Evolutionary conservation across 306 rosid species (phyloP), one percentile per base, ranked within the genome.

Genomic region (Cicer bijugum): DNA sequence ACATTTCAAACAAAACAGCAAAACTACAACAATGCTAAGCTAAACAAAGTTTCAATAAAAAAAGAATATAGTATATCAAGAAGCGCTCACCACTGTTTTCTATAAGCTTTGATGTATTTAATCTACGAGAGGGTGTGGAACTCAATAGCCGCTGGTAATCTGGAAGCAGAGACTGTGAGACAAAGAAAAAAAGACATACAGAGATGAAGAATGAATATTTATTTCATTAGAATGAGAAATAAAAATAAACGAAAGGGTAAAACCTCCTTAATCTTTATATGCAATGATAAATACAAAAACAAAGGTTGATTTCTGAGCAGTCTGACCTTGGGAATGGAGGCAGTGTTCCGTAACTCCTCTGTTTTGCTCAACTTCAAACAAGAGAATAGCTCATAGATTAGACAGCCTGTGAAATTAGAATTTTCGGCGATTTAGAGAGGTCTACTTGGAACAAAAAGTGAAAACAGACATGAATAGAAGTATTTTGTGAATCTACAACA

Each of bases 61-160:
- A 53, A 42, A 38, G 52, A 67, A 14, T 61, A 69, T 5, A 74
- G 52, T 51, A 60, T 42, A 56, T 78, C 72, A 53, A 39, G 35
- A 75, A 75, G 42, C 61, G 76, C 93, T 85, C 85, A 95, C 99
- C 97, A 80, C 96, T 86, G 70, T 91, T 95, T 82, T 95, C 99
- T 58, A 95, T 82, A 78, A 95, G 97, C 92, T 91, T 95, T 37
- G 96, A 88, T 40, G 97, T 86, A 81, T 95, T 95, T 89, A 95
- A 74, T 89, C 99, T 91, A 77, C 97, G 97, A 82, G 97, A 82
- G 75, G 96, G 99, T 72, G 65, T 72, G 83, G 99, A 86, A 84
- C 99, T 91, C 82, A 95, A 77, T 62, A 95, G 90, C 84, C 99
- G 93, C 86, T 95, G 99, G 85, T 91, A 95, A 88, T 95, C 97